phyloP scores from a whole-genome alignment of 768 basidiomycete genomes.

The Krasilnikovozyma curviuscula region DNA sequence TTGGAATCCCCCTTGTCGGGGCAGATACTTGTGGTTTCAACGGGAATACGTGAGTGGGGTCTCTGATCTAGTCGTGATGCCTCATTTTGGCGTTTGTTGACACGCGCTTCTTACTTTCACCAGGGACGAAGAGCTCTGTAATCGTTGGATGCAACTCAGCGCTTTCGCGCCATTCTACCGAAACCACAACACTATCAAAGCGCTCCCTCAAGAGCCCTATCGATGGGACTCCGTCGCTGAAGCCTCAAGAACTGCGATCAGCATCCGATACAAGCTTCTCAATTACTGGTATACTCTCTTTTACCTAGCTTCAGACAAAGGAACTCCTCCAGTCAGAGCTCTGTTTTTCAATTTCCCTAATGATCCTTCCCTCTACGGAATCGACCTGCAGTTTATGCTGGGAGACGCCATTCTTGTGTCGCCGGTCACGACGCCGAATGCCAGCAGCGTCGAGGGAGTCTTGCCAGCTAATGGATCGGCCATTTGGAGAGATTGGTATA shows the following conservation, averaged over 20 bases:
- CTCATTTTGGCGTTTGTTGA: background rate
- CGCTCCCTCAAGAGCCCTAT: conserved; percentile 4
- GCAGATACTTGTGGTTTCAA: conserved; percentile 56
- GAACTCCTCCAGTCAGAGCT: conserved; percentile 53
- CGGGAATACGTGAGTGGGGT: too few species aligned
- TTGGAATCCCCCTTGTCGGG: conserved; percentile 66
- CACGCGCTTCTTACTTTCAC: conserved; percentile 27
- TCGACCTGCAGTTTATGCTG: conserved; percentile 43
- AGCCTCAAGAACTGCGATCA: conserved; percentile 50
- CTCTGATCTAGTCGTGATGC: background rate
- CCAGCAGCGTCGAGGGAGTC: conserved; percentile 44
- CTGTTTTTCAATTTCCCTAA: conserved; percentile 62
- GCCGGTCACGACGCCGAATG: conserved; percentile 51
- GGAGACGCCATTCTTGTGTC: conserved; percentile 54
- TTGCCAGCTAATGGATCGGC: conserved; percentile 41
- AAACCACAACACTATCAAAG: conserved; percentile 36
- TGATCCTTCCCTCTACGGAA: conserved; percentile 36
- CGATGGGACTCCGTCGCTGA: conserved; percentile 58
- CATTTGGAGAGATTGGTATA: conserved; percentile 54
- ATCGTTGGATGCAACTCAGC: conserved; percentile 69
- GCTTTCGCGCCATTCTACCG: conserved; percentile 67
- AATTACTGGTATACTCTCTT: conserved; percentile 70
- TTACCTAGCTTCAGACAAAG: conserved; percentile 42
- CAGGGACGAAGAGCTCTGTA: conserved; percentile 61
- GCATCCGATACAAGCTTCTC: conserved; percentile 47